A percentile compares a stretch with the other conserved stretches of the same genome.
Conservation (phyloP, 176 grass and related monocot genomes). For the Eremochloa ophiuroides region DNA sequence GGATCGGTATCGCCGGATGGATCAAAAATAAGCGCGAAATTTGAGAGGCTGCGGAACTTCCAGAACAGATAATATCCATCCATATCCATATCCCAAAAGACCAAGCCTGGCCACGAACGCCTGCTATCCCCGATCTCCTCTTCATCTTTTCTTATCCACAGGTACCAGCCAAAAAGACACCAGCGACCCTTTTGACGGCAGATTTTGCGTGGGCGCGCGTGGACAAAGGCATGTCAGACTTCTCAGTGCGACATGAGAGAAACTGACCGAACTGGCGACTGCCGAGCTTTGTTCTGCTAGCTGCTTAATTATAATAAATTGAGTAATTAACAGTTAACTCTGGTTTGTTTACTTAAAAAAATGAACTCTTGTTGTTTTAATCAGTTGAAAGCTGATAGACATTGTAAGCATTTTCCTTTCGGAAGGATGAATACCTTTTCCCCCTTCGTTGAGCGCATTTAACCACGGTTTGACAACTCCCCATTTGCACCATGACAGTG, state of each 20-base stretch:
- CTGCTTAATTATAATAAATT: neutral
- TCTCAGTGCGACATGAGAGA: neutral
- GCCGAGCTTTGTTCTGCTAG: neutral
- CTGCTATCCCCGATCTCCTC: constrained; percentile 46
- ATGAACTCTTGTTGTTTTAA: too few relatives aligned
- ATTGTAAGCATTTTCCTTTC: neutral
- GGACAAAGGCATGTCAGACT: neutral
- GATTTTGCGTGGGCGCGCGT: neutral
- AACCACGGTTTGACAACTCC: neutral
- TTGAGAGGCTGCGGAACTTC: constrained; percentile 51
- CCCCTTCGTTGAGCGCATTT: too few relatives aligned
- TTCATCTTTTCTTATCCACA: constrained; percentile 72
- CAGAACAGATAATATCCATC: constrained; percentile 64
- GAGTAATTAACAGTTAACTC: neutral
- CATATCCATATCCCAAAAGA: constrained; percentile 64
- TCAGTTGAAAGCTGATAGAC: neutral
- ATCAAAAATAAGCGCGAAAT: neutral
- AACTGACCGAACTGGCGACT: neutral
- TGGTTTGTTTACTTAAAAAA: too few relatives aligned
- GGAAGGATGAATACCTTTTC: neutral
- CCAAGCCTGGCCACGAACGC: constrained; percentile 64
- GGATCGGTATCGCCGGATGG: neutral
- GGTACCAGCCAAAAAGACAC: constrained; percentile 2
- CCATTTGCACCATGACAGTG: too few relatives aligned
- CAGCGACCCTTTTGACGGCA: constrained; percentile 14